Conservation (phyloP, 192 early-diverging fungal genomes). For the Endogone sp. region DNA sequence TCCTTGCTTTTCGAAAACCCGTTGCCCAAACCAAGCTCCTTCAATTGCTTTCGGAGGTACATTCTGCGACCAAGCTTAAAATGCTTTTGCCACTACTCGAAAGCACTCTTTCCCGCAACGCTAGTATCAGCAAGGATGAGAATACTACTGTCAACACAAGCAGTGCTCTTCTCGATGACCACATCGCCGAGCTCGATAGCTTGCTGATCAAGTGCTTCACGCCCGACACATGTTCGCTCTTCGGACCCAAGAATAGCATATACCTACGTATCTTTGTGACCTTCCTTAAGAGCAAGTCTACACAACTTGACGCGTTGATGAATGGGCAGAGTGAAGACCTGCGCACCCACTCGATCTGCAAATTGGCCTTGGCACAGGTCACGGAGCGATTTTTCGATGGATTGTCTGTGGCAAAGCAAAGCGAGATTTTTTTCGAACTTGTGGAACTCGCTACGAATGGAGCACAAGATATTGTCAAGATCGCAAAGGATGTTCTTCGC, state of each 20-base stretch:
- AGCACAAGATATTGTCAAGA: conserved; percentile 40
- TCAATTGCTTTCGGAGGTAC: conserved; percentile 37
- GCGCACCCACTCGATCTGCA: conserved; percentile 39
- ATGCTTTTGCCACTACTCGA: conserved; percentile 59
- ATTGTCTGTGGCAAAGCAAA: conserved; percentile 31
- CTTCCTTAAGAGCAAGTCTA: conserved; percentile 39
- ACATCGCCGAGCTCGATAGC: conserved; percentile 26
- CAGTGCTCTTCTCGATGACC: background rate
- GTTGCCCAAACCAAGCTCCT: conserved; percentile 50
- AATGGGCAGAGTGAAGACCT: conserved; percentile 36
- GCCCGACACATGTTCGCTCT: conserved; percentile 31
- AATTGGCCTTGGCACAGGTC: conserved; percentile 40
- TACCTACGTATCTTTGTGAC: conserved; percentile 44
- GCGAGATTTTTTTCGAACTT: conserved; percentile 44
- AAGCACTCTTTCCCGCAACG: conserved; percentile 31
- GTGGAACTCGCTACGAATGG: conserved; percentile 50
- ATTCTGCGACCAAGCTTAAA: conserved; percentile 55
- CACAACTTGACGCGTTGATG: background rate
- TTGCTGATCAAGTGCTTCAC: conserved; percentile 55
- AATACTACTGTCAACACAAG: too few species aligned
- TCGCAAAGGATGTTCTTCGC: conserved; percentile 41
- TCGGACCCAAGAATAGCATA: conserved; percentile 45
- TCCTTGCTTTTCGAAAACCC: conserved; percentile 34
- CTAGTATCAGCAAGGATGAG: conserved; percentile 11
- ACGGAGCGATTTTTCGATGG: conserved; percentile 33